A percentile compares a stretch with the other conserved stretches of the same genome.
phyloP scores from a whole-genome alignment of 805 yeast genomes.

The Candida berthetii region DNA sequence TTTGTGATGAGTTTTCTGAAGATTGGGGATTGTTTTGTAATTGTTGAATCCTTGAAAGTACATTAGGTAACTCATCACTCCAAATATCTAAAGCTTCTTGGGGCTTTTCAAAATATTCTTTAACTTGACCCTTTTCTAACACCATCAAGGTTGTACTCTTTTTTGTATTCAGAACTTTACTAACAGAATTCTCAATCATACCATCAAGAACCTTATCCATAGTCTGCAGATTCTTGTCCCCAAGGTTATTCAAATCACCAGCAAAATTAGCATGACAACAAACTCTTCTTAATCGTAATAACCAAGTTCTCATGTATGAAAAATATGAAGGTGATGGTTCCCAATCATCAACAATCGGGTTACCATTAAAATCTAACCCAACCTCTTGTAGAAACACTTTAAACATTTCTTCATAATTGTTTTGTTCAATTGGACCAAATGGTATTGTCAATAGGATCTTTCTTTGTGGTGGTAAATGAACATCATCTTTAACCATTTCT shows the following conservation, averaged over 20 bases:
- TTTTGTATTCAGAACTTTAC: conserved; percentile 41
- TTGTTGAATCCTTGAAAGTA: conserved; percentile 5
- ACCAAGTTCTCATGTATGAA: conserved; percentile 59
- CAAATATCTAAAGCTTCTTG: conserved; percentile 43
- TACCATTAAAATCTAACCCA: conserved; percentile 40
- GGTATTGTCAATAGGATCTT: conserved; percentile 66
- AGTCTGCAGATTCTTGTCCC: conserved; percentile 25
- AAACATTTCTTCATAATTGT: conserved; percentile 64
- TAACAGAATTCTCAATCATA: conserved; percentile 53
- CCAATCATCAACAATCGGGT: conserved; percentile 43
- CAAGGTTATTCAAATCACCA: conserved; percentile 8
- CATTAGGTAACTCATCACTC: conserved; percentile 21
- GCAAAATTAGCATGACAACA: conserved; percentile 72
- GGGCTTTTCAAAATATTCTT: conserved; percentile 53
- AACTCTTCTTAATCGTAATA: conserved; percentile 61
- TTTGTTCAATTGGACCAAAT: conserved; percentile 79
- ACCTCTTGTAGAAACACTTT: conserved; percentile 53
- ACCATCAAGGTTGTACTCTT: conserved; percentile 36
- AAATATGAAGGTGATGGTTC: conserved; percentile 36
- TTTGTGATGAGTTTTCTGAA: not conserved
- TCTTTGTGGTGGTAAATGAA: conserved; percentile 72
- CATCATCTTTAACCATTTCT: conserved; percentile 71
- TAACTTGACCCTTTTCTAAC: conserved; percentile 62
- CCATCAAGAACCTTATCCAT: conserved; percentile 63
- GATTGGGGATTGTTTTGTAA: not conserved